Conservation (phyloP, 345 rosid species). For the Jatropha curcas region DNA sequence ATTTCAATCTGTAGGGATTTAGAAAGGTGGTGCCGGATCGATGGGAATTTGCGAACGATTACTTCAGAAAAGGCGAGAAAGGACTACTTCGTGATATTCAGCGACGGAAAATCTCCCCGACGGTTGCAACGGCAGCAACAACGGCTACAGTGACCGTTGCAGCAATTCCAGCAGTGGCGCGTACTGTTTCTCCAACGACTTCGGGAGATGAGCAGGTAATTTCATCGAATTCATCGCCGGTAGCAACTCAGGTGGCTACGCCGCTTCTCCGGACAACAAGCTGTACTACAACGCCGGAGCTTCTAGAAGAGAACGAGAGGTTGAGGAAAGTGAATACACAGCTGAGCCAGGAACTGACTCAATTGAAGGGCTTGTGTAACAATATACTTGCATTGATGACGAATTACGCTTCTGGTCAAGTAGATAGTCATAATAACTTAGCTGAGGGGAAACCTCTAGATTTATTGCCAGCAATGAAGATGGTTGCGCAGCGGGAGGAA, state of each 20-base stretch:
- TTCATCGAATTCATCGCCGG: slow-evolving; percentile 67
- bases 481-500: slow-evolving; percentile 2
- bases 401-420: slow-evolving; percentile 49
- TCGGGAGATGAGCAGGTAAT: slow-evolving; percentile 57
- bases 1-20: slow-evolving; percentile 57
- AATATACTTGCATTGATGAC: slow-evolving; percentile 64
- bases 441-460: slow-evolving; percentile 50
- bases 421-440: slow-evolving; percentile 28
- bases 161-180: slow-evolving; percentile 11
- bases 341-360: slow-evolving; percentile 66
- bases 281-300: slow-evolving; percentile 70
- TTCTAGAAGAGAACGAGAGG: slow-evolving; percentile 78
- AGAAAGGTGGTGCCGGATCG: slow-evolving; percentile 92
- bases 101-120: slow-evolving; percentile 67
- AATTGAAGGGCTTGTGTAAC: slow-evolving; percentile 62
- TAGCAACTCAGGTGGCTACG: slow-evolving; percentile 13
- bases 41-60: slow-evolving; percentile 91
- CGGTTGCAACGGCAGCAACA: slow-evolving; percentile 15
- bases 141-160: slow-evolving; percentile 27
- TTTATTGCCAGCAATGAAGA: slow-evolving; percentile 41
- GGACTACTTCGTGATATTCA: slow-evolving; percentile 76
- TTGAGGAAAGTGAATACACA: slow-evolving; percentile 66
- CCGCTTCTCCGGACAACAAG: slow-evolving; percentile 47
- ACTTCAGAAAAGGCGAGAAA: slow-evolving; percentile 77
- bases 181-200: not conserved